Base-by-base conservation (phyloP, 2,329 filamentous ascomycete species). In the Microdochium nivale region DNA sequence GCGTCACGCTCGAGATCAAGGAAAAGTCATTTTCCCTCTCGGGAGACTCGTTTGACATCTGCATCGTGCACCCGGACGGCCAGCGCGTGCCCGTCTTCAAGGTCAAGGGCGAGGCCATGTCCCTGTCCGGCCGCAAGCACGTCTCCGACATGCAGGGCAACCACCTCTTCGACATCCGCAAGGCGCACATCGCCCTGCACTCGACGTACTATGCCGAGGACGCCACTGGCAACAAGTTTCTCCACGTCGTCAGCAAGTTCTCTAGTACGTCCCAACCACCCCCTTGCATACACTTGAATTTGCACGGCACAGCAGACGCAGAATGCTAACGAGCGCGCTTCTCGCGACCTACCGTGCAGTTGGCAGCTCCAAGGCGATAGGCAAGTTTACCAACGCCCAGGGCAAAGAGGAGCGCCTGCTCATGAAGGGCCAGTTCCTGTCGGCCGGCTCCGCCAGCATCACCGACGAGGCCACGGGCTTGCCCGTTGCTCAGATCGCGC, bases 41-140 rank as follows among this genome's bases (percentile, higher is more conserved):
- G 1, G 81, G 81, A 52, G 82, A 87, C 67, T 80, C 75, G 64
- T 87, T 86, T 67, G 77, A 79, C 56, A 78, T 87, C 64, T 77
- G 74, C 51, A 74, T 77, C 4, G 66, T 73, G 46, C 40, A 44
- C 13, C 40, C 40, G 13, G 75, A 73, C 53, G 80, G 80, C 23
- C 67, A 72, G 23, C 40, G 40, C 40, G 40, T 44, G 40, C 72
- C 78, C 0, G 58, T 85, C 30, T 65, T 85, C 55, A 74, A 75
- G 55, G 76, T 84, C 44, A 67, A 81, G 55, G 81, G 80, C 57
- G 77, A 78, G 52, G 60, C 74, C 54, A 59, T 81, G 56, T 73
- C 75, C 11, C 60, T 83, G 2, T 77, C 74, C 2, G 72, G 73
- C 14, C 75, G 78, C 57, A 84, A 83, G 64, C 72, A 74, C 11